Evolutionary conservation across 2,329 filamentous ascomycete species (phyloP).

Genomic region (Colletotrichum cordylinicola): DNA sequence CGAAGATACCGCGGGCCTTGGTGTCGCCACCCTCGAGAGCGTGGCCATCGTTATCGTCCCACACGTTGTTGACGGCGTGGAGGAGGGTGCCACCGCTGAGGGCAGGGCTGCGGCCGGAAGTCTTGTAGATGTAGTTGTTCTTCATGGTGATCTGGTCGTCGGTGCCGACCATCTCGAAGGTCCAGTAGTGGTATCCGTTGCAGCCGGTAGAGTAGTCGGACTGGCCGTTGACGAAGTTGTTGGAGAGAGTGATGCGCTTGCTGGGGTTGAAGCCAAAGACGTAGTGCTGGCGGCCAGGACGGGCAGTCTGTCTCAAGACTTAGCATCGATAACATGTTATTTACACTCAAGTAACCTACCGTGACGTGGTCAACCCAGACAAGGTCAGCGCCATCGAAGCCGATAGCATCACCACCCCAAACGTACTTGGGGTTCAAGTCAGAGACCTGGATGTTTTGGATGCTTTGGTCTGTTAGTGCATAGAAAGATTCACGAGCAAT

Average conservation of each 20-base stretch:
- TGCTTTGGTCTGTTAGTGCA: background rate
- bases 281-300: conserved; percentile 15
- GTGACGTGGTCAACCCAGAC: conserved; percentile 20
- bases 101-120: conserved; percentile 30
- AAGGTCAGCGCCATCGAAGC: conserved; percentile 10
- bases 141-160: conserved; percentile 18
- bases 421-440: conserved; percentile 18
- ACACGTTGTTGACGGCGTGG: conserved; percentile 36
- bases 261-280: conserved; percentile 16
- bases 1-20: conserved; percentile 27
- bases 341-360: background rate
- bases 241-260: conserved; percentile 19
- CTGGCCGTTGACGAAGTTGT: conserved; percentile 19
- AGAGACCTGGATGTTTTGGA: conserved; percentile 13
- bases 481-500: background rate
- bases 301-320: background rate
- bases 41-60: conserved; percentile 30
- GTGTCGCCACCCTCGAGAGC: conserved; percentile 29
- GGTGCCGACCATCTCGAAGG: conserved; percentile 1
- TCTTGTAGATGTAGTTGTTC: conserved; percentile 28
- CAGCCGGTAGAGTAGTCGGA: conserved; percentile 12
- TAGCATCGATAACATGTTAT: background rate
- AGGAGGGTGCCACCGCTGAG: conserved; percentile 32
- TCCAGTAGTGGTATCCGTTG: conserved; percentile 17
- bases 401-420: conserved; percentile 16